phyloP scores from a whole-genome alignment of 306 rosid genomes.

The Lathyrus sativus region DNA sequence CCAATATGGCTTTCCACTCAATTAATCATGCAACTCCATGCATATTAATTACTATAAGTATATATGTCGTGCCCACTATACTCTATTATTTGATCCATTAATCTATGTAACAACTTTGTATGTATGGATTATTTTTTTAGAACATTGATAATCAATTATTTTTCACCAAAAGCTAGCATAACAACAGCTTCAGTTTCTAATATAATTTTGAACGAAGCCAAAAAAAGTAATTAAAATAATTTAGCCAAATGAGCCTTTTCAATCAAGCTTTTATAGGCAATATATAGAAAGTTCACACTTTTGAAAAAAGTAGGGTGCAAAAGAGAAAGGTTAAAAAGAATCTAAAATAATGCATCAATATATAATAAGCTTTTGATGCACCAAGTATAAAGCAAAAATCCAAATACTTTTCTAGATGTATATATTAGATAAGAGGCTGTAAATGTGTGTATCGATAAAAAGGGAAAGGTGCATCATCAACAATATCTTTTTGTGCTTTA shows the following conservation, averaged over 20 bases:
- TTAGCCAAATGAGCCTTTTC: constrained; percentile 27
- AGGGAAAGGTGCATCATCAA: not conserved
- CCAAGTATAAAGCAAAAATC: not conserved
- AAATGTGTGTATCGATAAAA: not conserved
- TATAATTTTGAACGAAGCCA: not conserved
- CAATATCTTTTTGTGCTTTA: not conserved
- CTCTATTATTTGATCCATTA: constrained; percentile 25
- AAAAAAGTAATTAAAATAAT: constrained; percentile 15
- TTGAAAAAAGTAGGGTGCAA: constrained; percentile 26
- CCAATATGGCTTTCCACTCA: constrained; percentile 24
- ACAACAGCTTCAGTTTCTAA: constrained; percentile 29
- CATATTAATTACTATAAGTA: constrained; percentile 20
- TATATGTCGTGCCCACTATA: constrained; percentile 29
- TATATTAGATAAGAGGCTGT: too few relatives aligned
- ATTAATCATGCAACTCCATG: constrained; percentile 38
- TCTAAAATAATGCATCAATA: constrained; percentile 3
- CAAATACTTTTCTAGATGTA: not conserved
- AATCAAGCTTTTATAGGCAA: not conserved
- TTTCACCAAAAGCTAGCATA: constrained; percentile 17
- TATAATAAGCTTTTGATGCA: not conserved
- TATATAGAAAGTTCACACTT: constrained; percentile 30
- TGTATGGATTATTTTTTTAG: constrained; percentile 2
- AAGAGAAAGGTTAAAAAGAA: constrained; percentile 17
- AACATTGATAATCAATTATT: constrained; percentile 23
- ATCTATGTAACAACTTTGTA: constrained; percentile 19